Percentiles rank a stretch among this genome's conserved stretches.
Conservation (phyloP, 2,329 filamentous ascomycete species). For the Penicillium vulpinum region DNA sequence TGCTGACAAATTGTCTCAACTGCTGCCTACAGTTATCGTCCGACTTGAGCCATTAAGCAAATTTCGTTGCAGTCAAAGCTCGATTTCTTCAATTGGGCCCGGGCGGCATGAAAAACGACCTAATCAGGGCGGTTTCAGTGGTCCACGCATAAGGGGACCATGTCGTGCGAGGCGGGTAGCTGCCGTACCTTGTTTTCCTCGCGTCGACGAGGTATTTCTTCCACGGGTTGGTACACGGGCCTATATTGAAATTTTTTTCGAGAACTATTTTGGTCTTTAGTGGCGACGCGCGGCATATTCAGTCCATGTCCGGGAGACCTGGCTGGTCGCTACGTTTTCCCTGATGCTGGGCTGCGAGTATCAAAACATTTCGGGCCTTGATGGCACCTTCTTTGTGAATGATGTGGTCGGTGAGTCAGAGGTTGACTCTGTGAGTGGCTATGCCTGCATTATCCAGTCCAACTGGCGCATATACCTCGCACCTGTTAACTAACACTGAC, state of each 20-base stretch:
- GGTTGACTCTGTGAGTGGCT: conserved; percentile 2
- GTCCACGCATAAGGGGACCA: conserved; percentile 1
- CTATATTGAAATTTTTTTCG: conserved; percentile 63
- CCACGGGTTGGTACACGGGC: conserved; percentile 68
- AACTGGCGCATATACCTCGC: conserved; percentile 6
- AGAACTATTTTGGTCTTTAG: conserved; percentile 66
- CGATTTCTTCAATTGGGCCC: background rate
- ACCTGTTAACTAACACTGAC: background rate
- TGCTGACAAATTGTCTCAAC: background rate
- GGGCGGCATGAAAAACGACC: conserved; percentile 61
- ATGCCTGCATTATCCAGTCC: conserved; percentile 27
- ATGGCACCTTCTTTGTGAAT: conserved; percentile 39
- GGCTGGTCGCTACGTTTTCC: conserved; percentile 6
- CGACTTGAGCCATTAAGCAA: background rate
- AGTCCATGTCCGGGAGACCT: conserved; percentile 56
- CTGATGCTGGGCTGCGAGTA: background rate
- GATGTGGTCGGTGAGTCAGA: conserved; percentile 71
- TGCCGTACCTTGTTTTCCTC: conserved; percentile 57
- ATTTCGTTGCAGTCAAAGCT: background rate
- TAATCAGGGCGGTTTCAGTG: conserved; percentile 33
- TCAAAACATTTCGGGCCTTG: background rate
- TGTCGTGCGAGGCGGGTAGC: conserved; percentile 21
- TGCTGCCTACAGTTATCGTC: background rate
- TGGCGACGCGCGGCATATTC: conserved; percentile 53
- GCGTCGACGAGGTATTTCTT: conserved; percentile 63